Base-by-base conservation (phyloP, 768 basidiomycete genomes). In the Crepidotus variabilis region DNA sequence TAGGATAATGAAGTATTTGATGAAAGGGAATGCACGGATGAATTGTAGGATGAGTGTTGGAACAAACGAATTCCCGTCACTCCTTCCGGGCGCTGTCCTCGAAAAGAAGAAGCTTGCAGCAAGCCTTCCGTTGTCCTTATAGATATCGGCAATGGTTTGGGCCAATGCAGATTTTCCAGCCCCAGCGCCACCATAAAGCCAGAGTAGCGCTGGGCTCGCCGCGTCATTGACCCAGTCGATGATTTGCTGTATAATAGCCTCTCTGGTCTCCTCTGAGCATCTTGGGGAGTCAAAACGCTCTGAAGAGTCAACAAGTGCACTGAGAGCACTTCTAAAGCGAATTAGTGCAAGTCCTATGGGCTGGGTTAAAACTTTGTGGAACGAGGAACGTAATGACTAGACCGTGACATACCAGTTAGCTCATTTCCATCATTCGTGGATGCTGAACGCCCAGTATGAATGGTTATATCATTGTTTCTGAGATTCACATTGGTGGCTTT, bases 81-180 rank as follows among this genome's bases (percentile, higher is more conserved):
- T 45, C 10, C 36, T 20, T 28, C 1, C 16, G 18, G 4, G 45
- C 16, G 20, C 39, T 50, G 7, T 14, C 9, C 57, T 22, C 10
- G 59, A 65, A 46, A 63, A 63, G 53, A 63, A 65, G 43, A 65
- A 65, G 16, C 50, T 52, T 5, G 51, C 60, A 1, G 59, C 59
- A 1, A 65, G 56, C 2, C 18, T 47, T 8, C 53, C 56, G 7
- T 33, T 24, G 1, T 46, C 21, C 8, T 57, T 11, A 33, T 52
- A 60, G 20, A 52, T 45, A 49, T 65, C 64, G 1, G 64, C 56
- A 1, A 61, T 55, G 1, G 58, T 61, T 20, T 63, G 60, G 5
- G 60, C 61, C 2, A 65, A 55, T 1, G 60, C 58, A 0, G 64
- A 60, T 47, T 63, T 63, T 1, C 61, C 64, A 1, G 58, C 50